These are phyloP conservation scores for Kazachstania africana DNA, from an alignment of 805 yeast genomes.

Conservation along the genomic window DNA sequence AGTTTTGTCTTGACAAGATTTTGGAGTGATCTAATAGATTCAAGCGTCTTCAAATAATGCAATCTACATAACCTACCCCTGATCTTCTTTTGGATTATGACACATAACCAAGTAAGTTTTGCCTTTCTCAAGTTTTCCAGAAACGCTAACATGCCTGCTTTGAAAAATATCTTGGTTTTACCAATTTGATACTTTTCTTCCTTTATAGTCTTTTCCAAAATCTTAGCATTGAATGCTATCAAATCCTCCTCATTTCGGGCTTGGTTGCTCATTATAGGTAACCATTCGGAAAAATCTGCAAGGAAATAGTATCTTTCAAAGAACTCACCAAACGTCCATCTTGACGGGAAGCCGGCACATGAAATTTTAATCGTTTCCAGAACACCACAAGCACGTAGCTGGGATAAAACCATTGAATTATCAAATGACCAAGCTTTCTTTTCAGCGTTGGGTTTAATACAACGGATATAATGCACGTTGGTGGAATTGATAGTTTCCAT, in stretches of 20 bases:
- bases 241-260: constrained; percentile 42
- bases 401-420: constrained; percentile 91
- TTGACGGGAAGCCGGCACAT: constrained; percentile 95
- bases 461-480: constrained; percentile 91
- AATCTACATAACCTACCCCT: constrained; percentile 55
- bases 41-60: constrained; percentile 41
- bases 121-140: constrained; percentile 76
- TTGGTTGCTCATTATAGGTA: constrained; percentile 37
- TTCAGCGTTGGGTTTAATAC: constrained; percentile 92
- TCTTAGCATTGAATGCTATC: constrained; percentile 49
- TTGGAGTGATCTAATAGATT: constrained; percentile 50
- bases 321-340: constrained; percentile 92
- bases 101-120: constrained; percentile 65
- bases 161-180: constrained; percentile 84
- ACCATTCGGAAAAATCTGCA: constrained; percentile 60
- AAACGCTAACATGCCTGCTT: constrained; percentile 92
- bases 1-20: constrained; percentile 51
- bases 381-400: constrained; percentile 96
- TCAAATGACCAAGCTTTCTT: constrained; percentile 94
- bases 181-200: constrained; percentile 79
- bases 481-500: constrained; percentile 91
- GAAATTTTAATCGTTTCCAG: constrained; percentile 91
- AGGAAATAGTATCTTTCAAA: constrained; percentile 80
- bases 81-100: constrained; percentile 73
- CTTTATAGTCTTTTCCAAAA: constrained; percentile 51